A percentile compares a stretch with the other conserved stretches of the same genome.
Evolutionary conservation across 2,329 filamentous ascomycete species (phyloP).

Genomic region (Ophiocordyceps sinensis): DNA sequence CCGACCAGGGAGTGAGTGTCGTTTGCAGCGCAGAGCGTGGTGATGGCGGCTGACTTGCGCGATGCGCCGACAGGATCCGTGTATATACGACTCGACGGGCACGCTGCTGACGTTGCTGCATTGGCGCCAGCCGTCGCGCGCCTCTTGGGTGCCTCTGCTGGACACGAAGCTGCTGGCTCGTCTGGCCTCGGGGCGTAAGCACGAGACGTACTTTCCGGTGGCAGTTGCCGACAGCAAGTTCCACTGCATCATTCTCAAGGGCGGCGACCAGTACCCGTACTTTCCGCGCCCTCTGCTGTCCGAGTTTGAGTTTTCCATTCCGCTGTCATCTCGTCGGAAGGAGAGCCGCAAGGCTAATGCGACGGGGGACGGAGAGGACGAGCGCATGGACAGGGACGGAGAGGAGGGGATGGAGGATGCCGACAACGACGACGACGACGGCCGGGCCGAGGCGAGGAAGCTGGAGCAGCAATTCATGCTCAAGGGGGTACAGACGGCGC

Average conservation of each 20-base stretch:
- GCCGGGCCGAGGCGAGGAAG: slow-evolving; percentile 35
- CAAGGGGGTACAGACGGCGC: slow-evolving; percentile 53
- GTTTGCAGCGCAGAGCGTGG: too few species aligned
- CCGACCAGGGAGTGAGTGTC: slow-evolving; percentile 60
- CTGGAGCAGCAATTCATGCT: slow-evolving; percentile 77
- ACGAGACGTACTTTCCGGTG: slow-evolving; percentile 88
- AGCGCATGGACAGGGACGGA: slow-evolving; percentile 19
- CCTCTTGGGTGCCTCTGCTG: slow-evolving; percentile 80
- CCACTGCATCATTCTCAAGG: slow-evolving; percentile 98
- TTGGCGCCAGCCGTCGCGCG: slow-evolving; percentile 76
- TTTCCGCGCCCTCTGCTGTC: slow-evolving; percentile 80
- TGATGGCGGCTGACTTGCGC: neutral
- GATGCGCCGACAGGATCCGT: slow-evolving; percentile 53
- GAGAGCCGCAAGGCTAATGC: slow-evolving; percentile 18
- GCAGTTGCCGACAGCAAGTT: slow-evolving; percentile 85
- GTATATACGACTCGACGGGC: slow-evolving; percentile 88
- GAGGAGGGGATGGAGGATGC: slow-evolving; percentile 14
- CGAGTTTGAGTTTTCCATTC: slow-evolving; percentile 86
- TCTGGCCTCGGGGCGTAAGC: slow-evolving; percentile 69
- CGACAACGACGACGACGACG: slow-evolving; percentile 17
- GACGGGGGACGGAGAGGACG: slow-evolving; percentile 17
- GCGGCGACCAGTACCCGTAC: slow-evolving; percentile 82
- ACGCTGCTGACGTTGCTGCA: slow-evolving; percentile 77
- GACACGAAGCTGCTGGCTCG: slow-evolving; percentile 78
- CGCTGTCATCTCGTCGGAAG: slow-evolving; percentile 44